Evolutionary conservation across 192 early-diverging fungal species (phyloP).

Genomic region (Gigaspora rosea): DNA sequence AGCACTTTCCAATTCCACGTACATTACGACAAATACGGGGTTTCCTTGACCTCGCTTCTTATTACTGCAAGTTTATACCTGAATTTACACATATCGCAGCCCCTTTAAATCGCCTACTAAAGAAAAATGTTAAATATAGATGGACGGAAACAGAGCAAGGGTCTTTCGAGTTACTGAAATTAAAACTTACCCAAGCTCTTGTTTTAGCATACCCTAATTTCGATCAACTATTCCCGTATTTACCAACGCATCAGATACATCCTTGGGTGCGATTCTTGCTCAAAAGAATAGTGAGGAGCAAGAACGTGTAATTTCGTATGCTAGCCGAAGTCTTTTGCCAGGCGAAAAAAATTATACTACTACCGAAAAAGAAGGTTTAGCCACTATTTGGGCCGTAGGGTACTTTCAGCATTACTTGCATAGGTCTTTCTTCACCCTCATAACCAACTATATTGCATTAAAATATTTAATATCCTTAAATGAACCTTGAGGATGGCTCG

Average conservation of each 20-base stretch:
- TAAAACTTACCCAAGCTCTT: no score
- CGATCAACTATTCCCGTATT: no score
- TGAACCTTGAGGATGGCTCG: no score
- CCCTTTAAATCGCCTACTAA: background rate
- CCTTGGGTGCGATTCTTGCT: constrained; percentile 12
- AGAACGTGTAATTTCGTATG: constrained; percentile 5
- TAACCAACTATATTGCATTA: constrained; percentile 25
- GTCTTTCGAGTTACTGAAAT: no score
- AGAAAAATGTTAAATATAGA: background rate
- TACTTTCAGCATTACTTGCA: constrained; percentile 31
- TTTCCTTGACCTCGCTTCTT: background rate
- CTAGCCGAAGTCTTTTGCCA: background rate
- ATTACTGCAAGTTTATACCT: background rate
- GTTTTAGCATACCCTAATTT: no score
- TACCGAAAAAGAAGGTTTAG: constrained; percentile 20
- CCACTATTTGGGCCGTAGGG: constrained; percentile 24
- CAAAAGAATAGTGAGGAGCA: background rate
- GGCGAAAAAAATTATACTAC: constrained; percentile 23
- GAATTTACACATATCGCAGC: background rate
- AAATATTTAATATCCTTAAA: background rate
- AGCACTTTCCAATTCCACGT: background rate
- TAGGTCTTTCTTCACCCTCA: constrained; percentile 1
- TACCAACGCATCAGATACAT: constrained; percentile 1
- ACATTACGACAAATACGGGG: background rate
- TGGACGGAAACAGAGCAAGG: background rate